Evolutionary conservation across 805 yeast genomes (phyloP).

Genomic region (Spathaspora gorwiae): DNA sequence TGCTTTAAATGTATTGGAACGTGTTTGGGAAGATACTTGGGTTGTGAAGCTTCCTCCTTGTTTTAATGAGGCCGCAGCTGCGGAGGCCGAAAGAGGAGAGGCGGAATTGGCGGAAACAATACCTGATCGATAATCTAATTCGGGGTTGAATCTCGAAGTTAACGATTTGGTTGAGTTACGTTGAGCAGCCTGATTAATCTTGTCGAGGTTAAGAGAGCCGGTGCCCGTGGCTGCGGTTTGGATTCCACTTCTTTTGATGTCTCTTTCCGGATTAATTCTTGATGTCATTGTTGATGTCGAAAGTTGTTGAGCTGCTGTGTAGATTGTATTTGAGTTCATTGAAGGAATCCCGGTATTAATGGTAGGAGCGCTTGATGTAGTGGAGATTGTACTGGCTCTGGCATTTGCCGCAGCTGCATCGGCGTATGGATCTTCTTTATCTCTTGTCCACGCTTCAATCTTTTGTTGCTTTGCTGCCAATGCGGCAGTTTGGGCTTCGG

Average conservation of each 20-base stretch:
- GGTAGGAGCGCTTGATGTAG: constrained; percentile 11
- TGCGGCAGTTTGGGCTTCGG: constrained; percentile 67
- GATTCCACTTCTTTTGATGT: constrained; percentile 32
- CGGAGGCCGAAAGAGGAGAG: too few relatives aligned
- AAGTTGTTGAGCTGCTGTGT: constrained; percentile 29
- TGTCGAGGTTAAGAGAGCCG: constrained; percentile 28
- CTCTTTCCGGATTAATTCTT: constrained; percentile 40
- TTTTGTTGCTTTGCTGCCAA: constrained; percentile 38
- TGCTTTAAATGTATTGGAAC: constrained; percentile 34
- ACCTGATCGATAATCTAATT: constrained; percentile 38
- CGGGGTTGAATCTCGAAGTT: constrained; percentile 40
- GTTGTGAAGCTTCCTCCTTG: constrained; percentile 25
- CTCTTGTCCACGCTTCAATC: constrained; percentile 48
- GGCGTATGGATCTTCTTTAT: constrained; percentile 41
- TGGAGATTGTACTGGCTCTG: constrained; percentile 9
- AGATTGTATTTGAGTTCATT: constrained; percentile 26
- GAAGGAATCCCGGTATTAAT: constrained; percentile 26
- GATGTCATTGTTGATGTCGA: constrained; percentile 43
- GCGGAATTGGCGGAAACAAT: too few relatives aligned
- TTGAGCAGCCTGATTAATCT: constrained; percentile 32
- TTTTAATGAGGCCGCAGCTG: constrained; percentile 53
- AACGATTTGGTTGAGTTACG: constrained; percentile 36
- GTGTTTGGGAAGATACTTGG: constrained; percentile 21
- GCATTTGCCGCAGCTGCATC: constrained; percentile 44
- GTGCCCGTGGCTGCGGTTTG: too few relatives aligned